Conservation (phyloP, 768 basidiomycete species). For the Termitomyces bulborhizus region DNA sequence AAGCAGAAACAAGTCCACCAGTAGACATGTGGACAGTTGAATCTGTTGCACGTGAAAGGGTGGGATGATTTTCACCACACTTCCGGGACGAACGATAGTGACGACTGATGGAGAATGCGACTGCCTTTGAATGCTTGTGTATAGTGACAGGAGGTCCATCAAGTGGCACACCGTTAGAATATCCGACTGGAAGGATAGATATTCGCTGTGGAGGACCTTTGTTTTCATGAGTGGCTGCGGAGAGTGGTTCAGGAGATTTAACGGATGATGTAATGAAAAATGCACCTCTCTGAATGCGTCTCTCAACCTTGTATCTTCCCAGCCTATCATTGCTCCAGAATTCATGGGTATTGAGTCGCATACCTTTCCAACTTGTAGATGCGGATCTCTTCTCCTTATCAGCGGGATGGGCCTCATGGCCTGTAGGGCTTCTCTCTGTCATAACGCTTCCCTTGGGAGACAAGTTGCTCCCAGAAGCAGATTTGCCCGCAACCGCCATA, state of each 20-base stretch:
- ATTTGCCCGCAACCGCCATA: constrained; percentile 5
- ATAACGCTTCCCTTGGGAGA: constrained; percentile 24
- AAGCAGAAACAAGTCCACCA: constrained; percentile 6
- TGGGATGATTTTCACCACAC: constrained; percentile 14
- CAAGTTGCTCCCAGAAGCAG: constrained; percentile 23
- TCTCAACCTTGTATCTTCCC: constrained; percentile 58
- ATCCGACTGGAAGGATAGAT: constrained; percentile 50
- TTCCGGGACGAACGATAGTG: constrained; percentile 32
- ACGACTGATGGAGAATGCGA: constrained; percentile 76
- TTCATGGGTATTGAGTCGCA: constrained; percentile 50
- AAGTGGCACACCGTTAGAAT: constrained; percentile 30
- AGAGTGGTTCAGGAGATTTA: not conserved
- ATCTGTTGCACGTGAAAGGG: constrained; percentile 6
- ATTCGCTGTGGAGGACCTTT: constrained; percentile 68
- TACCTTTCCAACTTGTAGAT: constrained; percentile 35
- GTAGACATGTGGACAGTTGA: constrained; percentile 8
- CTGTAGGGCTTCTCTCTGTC: constrained; percentile 13
- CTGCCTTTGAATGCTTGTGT: constrained; percentile 77
- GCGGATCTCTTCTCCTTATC: constrained; percentile 16
- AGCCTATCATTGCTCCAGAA: constrained; percentile 61
- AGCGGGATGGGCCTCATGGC: constrained; percentile 5
- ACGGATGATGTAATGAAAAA: constrained; percentile 6
- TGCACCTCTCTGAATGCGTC: constrained; percentile 36
- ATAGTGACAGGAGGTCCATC: constrained; percentile 63
- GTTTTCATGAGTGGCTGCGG: constrained; percentile 38